These are phyloP conservation scores for Apiospora phragmitis DNA, from an alignment of 2,329 filamentous ascomycete genomes.

Conservation along the genomic window DNA sequence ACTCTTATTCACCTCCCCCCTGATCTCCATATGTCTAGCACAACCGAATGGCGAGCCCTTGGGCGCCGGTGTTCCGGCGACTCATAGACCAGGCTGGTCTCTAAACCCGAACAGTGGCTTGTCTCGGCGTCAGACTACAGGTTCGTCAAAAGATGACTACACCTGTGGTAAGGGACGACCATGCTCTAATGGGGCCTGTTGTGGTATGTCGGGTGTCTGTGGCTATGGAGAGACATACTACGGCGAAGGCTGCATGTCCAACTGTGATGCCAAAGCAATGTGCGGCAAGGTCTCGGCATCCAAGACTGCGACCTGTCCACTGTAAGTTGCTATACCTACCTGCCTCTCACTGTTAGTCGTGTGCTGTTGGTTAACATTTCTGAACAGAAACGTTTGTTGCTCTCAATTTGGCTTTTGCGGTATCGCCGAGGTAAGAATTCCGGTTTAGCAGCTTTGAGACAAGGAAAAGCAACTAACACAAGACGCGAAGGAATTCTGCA, in stretches of 20 bases:
- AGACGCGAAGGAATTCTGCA: not conserved
- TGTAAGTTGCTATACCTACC: not conserved
- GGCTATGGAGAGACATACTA: not conserved
- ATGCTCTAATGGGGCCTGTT: conserved; percentile 8
- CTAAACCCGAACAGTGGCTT: not conserved
- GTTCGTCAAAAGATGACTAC: not conserved
- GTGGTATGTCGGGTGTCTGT: not conserved
- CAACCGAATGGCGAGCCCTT: too few species aligned
- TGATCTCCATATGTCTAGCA: too few species aligned
- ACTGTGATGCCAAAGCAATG: not conserved
- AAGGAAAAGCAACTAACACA: not conserved
- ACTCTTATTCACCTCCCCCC: too few species aligned
- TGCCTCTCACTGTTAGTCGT: not conserved
- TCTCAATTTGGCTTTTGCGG: not conserved
- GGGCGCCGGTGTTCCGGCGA: too few species aligned
- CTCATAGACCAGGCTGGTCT: not conserved
- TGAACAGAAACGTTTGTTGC: not conserved
- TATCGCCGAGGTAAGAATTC: not conserved
- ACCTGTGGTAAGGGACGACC: not conserved
- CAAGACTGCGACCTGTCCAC: not conserved
- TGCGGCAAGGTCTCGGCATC: not conserved
- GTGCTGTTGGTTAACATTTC: not conserved
- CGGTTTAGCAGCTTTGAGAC: not conserved
- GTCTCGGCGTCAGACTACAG: not conserved
- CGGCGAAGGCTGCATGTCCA: not conserved